Percentiles rank a stretch among this genome's conserved stretches.
Evolutionary conservation across 129 eudicot species (phyloP).

Genomic region (Smallanthus sonchifolius): DNA sequence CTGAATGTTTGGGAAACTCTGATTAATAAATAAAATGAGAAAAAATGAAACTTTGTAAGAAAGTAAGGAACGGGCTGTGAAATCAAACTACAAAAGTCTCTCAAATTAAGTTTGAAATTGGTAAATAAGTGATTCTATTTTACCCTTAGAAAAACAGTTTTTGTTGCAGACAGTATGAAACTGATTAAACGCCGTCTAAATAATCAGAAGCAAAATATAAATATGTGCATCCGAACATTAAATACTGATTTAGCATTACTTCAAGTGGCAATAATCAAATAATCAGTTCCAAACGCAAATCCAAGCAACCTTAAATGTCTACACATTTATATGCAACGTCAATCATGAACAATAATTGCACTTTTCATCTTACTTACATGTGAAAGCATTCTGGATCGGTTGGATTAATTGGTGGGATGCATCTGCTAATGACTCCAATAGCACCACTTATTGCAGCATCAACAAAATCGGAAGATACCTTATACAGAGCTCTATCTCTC

Average conservation of each 20-base stretch:
- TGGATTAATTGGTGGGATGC: slow-evolving; percentile 97
- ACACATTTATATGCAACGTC: background rate
- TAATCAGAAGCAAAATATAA: background rate
- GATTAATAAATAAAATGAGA: background rate
- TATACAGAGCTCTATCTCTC: slow-evolving; percentile 91
- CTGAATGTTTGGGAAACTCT: background rate
- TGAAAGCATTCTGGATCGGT: slow-evolving; percentile 99
- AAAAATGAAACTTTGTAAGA: no score
- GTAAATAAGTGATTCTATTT: no score
- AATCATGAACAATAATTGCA: background rate
- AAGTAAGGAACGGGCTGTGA: background rate
- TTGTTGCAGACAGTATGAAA: background rate
- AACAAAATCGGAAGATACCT: slow-evolving; percentile 90
- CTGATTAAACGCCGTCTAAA: background rate
- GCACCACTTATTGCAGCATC: slow-evolving; percentile 99
- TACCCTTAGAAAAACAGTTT: background rate
- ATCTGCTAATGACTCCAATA: slow-evolving; percentile 91
- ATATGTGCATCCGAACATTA: background rate
- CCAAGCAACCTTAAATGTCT: background rate
- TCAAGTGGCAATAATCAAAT: background rate
- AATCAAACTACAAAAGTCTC: background rate
- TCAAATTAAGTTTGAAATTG: background rate
- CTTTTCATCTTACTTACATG: slow-evolving; percentile 56
- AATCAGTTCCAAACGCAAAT: background rate
- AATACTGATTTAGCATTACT: background rate